Base-by-base conservation (phyloP, 2,329 filamentous ascomycete species). In the Cordyceps militaris region DNA sequence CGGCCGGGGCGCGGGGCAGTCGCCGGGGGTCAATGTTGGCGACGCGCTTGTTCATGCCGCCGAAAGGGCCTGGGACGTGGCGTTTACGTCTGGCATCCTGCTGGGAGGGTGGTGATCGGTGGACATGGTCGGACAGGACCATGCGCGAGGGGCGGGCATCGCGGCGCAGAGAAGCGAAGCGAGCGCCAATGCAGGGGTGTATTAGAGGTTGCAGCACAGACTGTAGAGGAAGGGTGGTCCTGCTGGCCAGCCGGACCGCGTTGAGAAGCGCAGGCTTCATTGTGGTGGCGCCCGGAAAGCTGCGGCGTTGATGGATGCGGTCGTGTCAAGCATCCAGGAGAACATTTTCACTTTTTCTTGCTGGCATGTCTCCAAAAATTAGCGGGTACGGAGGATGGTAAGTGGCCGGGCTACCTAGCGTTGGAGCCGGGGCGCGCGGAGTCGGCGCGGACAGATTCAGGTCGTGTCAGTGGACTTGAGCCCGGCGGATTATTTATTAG, bases 91-190 rank as follows among this genome's bases (percentile, higher is more conserved):
- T 73, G 57, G 66, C 68, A 26, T 71, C 68, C 4, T 44, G 68
- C 28, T 65, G 65, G 53, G 70, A 66, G 40, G 70, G 64, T 40
- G 75, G 70, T 6, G 73, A 57, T 60, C 72, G 74, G 38, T 74
- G 73, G 24, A 84, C 81, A 47, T 72, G 73, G 62, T 82, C 76
- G 9, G 82, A 82, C 7, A 85, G 74, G 30, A 81, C 76, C 81
- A 84, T 83, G 52, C 82, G 80, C 43, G 80, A 81, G 42, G 56
- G 56, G 26, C 56, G 56, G 11, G 49, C 30, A 16, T 58, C 43
- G 40, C 42, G 42, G 21, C 56, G 56, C 24, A 16, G n/a, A 14
- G 56, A 58, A 11, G 34, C 42, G 26, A 42, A 53, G n/a, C 56
- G 56, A 13, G 28, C 56, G 42, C 23, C 42, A 30, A 40, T 26